A percentile compares a stretch with the other conserved stretches of the same genome.
These are phyloP conservation scores for Diaporthe longicolla DNA, from an alignment of 2,329 filamentous ascomycete species.

Conservation along the genomic window DNA sequence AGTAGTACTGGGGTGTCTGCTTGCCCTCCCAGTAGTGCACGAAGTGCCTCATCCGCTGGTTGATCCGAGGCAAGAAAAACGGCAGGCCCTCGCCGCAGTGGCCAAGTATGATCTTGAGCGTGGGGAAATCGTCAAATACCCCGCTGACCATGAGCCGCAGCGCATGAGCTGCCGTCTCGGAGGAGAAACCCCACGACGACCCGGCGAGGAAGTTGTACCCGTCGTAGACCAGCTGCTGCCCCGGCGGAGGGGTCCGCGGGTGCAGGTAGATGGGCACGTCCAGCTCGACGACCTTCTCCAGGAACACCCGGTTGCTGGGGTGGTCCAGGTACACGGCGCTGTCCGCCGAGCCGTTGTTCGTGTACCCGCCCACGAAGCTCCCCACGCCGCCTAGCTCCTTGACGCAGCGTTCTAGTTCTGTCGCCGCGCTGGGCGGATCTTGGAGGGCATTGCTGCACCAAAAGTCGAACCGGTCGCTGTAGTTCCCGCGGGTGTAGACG, in stretches of 20 bases:
- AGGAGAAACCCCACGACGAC: conserved; percentile 26
- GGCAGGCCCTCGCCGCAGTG: conserved; percentile 46
- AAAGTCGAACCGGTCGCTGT: conserved; percentile 44
- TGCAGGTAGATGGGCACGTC: conserved; percentile 38
- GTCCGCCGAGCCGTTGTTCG: conserved; percentile 31
- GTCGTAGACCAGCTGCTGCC: conserved; percentile 22
- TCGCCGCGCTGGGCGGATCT: conserved; percentile 42
- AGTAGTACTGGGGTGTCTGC: conserved; percentile 26
- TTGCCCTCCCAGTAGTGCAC: conserved; percentile 20
- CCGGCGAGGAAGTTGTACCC: conserved; percentile 29
- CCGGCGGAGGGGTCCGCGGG: conserved; percentile 27
- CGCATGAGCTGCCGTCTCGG: conserved; percentile 42
- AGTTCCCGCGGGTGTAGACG: conserved; percentile 41
- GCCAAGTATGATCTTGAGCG: conserved; percentile 45
- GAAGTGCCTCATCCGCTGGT: conserved; percentile 21
- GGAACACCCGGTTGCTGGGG: conserved; percentile 21
- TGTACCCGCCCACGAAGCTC: conserved; percentile 42
- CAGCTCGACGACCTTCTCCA: conserved; percentile 34
- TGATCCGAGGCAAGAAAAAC: conserved; percentile 42
- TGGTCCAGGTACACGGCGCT: conserved; percentile 34
- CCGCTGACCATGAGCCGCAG: conserved; percentile 45
- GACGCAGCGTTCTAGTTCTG: conserved; percentile 45
- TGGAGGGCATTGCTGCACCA: conserved; percentile 45
- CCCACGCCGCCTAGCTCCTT: conserved; percentile 41
- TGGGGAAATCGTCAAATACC: conserved; percentile 44